A percentile compares a stretch with the other conserved stretches of the same genome.
These are phyloP conservation scores for Aspergillus sp. DNA, from an alignment of 2,329 filamentous ascomycete species.

Conservation along the genomic window DNA sequence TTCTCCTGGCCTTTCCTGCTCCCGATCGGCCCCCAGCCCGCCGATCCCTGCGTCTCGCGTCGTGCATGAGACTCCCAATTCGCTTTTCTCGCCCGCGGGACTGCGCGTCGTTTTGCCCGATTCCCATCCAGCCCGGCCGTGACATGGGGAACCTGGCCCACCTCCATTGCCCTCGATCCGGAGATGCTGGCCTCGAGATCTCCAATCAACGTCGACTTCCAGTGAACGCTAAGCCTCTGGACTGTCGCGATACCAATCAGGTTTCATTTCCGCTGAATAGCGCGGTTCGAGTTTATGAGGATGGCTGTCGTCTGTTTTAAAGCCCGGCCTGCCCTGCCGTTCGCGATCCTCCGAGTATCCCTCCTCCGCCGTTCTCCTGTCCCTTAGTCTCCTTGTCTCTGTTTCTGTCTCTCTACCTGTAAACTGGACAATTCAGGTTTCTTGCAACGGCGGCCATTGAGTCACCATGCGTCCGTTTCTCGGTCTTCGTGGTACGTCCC, in stretches of 20 bases:
- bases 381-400: background rate
- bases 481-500: conserved; percentile 32
- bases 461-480: conserved; percentile 23
- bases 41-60: too few relatives aligned
- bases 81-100: too few relatives aligned
- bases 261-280: background rate
- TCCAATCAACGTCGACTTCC: background rate
- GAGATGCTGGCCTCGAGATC: background rate
- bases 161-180: background rate
- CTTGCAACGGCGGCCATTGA: background rate
- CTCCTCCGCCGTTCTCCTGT: background rate
- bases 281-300: too few relatives aligned
- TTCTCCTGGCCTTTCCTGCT: too few relatives aligned
- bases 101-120: too few relatives aligned
- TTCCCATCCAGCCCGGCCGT: too few relatives aligned
- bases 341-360: conserved; percentile 3
- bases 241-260: background rate
- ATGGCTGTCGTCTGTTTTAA: background rate
- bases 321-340: background rate
- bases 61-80: too few relatives aligned
- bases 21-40: too few relatives aligned
- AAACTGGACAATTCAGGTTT: background rate
- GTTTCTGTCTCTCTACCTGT: background rate
- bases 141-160: too few relatives aligned
- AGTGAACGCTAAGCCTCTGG: background rate